Evolutionary conservation across 768 basidiomycete genomes (phyloP), one percentile per base, ranked within the genome.

Genomic region (Pleurotus eryngii): DNA sequence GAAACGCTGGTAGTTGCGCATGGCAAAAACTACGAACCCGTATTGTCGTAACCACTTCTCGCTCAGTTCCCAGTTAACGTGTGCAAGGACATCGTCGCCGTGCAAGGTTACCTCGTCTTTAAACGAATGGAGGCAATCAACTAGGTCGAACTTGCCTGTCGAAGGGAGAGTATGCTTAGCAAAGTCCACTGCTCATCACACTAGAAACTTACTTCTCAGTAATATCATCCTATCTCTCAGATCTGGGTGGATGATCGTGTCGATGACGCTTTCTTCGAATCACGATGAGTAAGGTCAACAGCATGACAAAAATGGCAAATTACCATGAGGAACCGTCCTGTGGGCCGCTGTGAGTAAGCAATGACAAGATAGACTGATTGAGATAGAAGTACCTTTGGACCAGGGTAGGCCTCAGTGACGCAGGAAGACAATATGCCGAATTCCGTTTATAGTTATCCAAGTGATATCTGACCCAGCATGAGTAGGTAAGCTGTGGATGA

Each of bases 191-290:
- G 11, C 30, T 35, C 11, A 35, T 35, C 4, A 35, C 2, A 9
- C 9, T 11, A 49, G 15, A 43, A 17, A 69, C 77, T 51, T 67
- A 88, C 94, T 89, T 76, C 92, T 81, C 35, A 93, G 74, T 15
- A 96, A 76, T 63, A 98, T 97, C 80, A 96, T 89, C 35, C 92
- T 82, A 64, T 97, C 95, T 37, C 95, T 83, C 56, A 98, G 75
- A 64, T 93, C 90, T 47, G 95, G 90, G 72, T 95, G 91, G 58
- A 92, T 80, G 47, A 97, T 86, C 46, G 86, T 84, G 69, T 97
- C 95, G 64, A 97, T 92, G n/a, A 89, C 81, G 63, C 91, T 89
- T 68, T 95, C 95, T 94, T 65, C 9, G 5, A 18, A 46, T 47
- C 48, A 37, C 61, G 49, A 40, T 55, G 20, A 57, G 15, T 49